These are phyloP conservation scores for Annona squamosa DNA, from an alignment of 164 flowering plant species.

Conservation along the genomic window DNA sequence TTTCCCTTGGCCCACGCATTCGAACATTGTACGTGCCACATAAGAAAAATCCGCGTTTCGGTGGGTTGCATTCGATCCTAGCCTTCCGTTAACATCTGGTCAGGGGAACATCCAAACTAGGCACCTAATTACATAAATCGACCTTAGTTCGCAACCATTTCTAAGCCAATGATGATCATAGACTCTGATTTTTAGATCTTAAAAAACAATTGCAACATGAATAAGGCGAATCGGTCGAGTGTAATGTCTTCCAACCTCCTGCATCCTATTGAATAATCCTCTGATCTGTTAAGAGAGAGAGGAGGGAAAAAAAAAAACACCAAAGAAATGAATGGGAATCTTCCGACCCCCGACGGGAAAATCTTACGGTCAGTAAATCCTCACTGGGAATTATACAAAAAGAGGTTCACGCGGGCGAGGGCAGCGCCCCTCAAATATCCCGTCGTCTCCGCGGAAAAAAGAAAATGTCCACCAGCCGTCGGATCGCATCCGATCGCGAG, in stretches of 20 bases:
- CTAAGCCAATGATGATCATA: no score
- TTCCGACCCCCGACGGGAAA: conserved; percentile 1
- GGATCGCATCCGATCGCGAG: neutral
- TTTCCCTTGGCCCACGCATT: neutral
- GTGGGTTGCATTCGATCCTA: no score
- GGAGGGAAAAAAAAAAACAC: neutral
- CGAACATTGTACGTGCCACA: neutral
- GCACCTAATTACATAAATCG: no score
- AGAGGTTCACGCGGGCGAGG: neutral
- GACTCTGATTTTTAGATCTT: no score
- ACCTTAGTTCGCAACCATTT: no score
- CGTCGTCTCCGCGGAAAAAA: neutral
- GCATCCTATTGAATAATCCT: no score
- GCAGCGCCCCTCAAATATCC: neutral
- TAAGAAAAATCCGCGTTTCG: no score
- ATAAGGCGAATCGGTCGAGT: no score
- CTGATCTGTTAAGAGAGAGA: neutral
- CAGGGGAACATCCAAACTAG: no score
- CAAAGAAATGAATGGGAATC: neutral
- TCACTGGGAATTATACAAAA: neutral
- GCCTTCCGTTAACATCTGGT: no score
- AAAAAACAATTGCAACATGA: no score
- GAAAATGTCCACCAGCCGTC: neutral
- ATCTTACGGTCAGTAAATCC: conserved; percentile 1
- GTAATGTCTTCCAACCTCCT: no score